Conservation (phyloP, 805 yeast genomes). For the Myxozyma mucilagina region DNA sequence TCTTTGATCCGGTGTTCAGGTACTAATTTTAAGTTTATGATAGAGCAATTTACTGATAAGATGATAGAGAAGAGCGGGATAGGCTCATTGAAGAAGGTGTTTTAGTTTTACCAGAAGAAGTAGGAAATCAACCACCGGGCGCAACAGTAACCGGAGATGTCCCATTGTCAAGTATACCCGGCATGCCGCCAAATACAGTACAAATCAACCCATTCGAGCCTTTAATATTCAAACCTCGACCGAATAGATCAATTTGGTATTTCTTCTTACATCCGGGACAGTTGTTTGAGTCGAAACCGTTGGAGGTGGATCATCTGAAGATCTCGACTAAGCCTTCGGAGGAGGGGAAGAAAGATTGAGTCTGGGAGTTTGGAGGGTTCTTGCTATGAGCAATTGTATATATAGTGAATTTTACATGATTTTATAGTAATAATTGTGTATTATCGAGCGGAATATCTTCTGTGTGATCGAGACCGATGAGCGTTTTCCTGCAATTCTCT, state of each 20-base stretch:
- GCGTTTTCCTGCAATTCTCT: neutral
- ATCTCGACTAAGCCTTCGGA: neutral
- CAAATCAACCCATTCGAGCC: constrained; percentile 19
- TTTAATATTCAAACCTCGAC: neutral
- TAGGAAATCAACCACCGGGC: constrained; percentile 8
- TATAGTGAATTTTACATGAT: neutral
- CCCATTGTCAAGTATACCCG: neutral
- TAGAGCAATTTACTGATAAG: neutral
- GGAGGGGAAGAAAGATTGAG: neutral
- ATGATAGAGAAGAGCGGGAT: constrained; percentile 17
- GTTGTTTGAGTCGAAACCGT: constrained; percentile 6
- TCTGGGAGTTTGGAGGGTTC: neutral
- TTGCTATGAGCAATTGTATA: neutral
- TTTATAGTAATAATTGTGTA: neutral
- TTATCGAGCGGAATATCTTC: too few relatives aligned
- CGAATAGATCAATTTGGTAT: neutral
- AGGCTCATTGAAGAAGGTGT: constrained; percentile 18
- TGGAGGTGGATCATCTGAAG: constrained; percentile 9
- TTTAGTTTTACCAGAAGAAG: constrained; percentile 12
- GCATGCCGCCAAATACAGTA: neutral
- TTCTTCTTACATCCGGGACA: constrained; percentile 10
- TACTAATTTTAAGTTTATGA: neutral
- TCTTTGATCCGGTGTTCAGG: constrained; percentile 24
- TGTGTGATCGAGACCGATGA: neutral
- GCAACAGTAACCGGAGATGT: constrained; percentile 7